Evolutionary conservation across 345 rosid species (phyloP).

Genomic region (Sonneratia caseolaris): DNA sequence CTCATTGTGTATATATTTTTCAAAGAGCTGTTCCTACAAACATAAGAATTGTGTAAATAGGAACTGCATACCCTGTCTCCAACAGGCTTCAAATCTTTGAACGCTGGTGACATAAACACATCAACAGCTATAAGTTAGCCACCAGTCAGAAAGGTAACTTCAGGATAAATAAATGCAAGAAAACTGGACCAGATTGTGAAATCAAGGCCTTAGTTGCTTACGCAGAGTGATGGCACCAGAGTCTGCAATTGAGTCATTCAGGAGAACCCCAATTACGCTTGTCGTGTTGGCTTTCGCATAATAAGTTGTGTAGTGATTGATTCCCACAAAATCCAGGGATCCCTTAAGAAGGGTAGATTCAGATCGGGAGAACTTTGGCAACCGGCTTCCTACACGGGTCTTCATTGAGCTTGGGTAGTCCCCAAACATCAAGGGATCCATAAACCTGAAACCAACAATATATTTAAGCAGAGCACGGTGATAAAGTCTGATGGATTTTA

Average conservation of each 20-base stretch:
- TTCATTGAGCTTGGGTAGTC: constrained; percentile 85
- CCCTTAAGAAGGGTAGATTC: constrained; percentile 61
- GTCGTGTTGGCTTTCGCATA: constrained; percentile 41
- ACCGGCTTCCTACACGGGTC: constrained; percentile 57
- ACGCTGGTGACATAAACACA: constrained; percentile 40
- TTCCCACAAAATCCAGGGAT: constrained; percentile 84
- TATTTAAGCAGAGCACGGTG: not conserved
- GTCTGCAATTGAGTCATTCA: constrained; percentile 66
- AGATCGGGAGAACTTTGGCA: constrained; percentile 54
- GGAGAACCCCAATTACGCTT: constrained; percentile 24
- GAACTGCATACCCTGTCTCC: constrained; percentile 56
- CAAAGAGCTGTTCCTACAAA: not conserved
- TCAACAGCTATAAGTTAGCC: constrained; percentile 1
- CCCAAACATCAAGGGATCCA: constrained; percentile 81
- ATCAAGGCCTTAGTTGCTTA: constrained; percentile 18
- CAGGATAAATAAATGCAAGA: not conserved
- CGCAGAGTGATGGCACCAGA: constrained; percentile 73
- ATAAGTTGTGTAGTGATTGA: constrained; percentile 85
- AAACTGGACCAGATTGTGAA: not conserved
- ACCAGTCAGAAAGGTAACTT: not conserved
- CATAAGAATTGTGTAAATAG: not conserved
- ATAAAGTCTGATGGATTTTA: too few species aligned
- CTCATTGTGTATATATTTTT: too few species aligned
- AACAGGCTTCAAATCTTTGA: constrained; percentile 37
- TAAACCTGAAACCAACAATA: constrained; percentile 43